phyloP scores from a whole-genome alignment of 2,329 filamentous ascomycete genomes.

The Claviceps sp. region DNA sequence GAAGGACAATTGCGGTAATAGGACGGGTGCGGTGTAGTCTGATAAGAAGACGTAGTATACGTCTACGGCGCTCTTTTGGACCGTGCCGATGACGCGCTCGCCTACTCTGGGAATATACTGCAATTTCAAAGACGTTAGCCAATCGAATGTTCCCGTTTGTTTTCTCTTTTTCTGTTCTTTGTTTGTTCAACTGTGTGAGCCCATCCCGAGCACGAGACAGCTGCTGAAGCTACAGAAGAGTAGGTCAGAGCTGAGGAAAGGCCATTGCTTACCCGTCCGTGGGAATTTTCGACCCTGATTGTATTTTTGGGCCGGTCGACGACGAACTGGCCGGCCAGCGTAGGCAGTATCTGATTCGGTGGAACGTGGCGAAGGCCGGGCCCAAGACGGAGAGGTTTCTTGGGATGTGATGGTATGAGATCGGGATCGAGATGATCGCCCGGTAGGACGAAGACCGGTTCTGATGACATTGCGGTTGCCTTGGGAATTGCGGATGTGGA shows the following conservation, averaged over 20 bases:
- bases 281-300: constrained; percentile 61
- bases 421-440: constrained; percentile 60
- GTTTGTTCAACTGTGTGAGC: background rate
- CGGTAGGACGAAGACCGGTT: constrained; percentile 60
- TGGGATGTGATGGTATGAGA: constrained; percentile 53
- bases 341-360: constrained; percentile 57
- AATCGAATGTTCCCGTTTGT: no score
- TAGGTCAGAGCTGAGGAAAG: background rate
- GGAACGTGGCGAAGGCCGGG: constrained; percentile 74
- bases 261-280: constrained; percentile 45
- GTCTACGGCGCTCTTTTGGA: constrained; percentile 64
- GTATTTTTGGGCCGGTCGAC: constrained; percentile 62
- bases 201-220: no score
- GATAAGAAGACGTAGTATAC: constrained; percentile 70
- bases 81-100: constrained; percentile 79
- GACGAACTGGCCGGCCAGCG: constrained; percentile 53
- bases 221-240: background rate
- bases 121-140: background rate
- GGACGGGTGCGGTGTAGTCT: constrained; percentile 46
- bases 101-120: constrained; percentile 69
- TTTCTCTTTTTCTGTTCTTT: background rate
- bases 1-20: constrained; percentile 81
- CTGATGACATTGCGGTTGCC: constrained; percentile 36
- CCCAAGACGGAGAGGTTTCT: constrained; percentile 64
- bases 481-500: background rate